A percentile compares a stretch with the other conserved stretches of the same genome.
Conservation (phyloP, 306 rosid species). For the Prunus mira region DNA sequence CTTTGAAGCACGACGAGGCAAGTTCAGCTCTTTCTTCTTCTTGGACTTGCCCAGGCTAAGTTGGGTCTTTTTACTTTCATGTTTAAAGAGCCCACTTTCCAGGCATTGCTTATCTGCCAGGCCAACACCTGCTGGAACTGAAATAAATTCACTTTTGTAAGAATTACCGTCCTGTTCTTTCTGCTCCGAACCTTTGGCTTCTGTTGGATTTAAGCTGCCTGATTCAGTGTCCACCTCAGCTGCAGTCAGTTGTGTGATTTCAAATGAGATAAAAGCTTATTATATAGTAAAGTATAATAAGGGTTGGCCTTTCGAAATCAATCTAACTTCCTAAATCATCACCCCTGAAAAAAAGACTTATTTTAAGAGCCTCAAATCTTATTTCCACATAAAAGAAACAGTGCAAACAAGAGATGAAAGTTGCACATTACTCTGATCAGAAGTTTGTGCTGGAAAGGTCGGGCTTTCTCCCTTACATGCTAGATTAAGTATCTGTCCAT, state of each 20-base stretch:
- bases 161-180: constrained; percentile 30
- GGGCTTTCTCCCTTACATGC: constrained; percentile 24
- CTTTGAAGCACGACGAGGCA: constrained; percentile 83
- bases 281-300: constrained; percentile 4
- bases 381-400: background rate
- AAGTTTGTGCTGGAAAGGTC: constrained; percentile 15
- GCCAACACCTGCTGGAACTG: constrained; percentile 22
- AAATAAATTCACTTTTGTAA: constrained; percentile 23
- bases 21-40: constrained; percentile 39
- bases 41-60: constrained; percentile 27
- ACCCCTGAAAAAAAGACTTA: background rate
- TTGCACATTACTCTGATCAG: constrained; percentile 35
- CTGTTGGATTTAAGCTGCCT: constrained; percentile 26
- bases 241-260: constrained; percentile 19
- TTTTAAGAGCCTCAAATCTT: background rate
- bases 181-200: constrained; percentile 28
- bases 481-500: constrained; percentile 29
- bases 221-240: constrained; percentile 20
- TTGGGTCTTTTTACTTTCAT: constrained; percentile 29
- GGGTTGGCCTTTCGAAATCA: constrained; percentile 1
- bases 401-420: background rate
- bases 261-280: constrained; percentile 26
- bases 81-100: constrained; percentile 23
- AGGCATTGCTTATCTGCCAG: constrained; percentile 24
- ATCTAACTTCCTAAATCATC: background rate